Conservation (phyloP, 2,329 filamentous ascomycete species). For the Myotisia sp. region DNA sequence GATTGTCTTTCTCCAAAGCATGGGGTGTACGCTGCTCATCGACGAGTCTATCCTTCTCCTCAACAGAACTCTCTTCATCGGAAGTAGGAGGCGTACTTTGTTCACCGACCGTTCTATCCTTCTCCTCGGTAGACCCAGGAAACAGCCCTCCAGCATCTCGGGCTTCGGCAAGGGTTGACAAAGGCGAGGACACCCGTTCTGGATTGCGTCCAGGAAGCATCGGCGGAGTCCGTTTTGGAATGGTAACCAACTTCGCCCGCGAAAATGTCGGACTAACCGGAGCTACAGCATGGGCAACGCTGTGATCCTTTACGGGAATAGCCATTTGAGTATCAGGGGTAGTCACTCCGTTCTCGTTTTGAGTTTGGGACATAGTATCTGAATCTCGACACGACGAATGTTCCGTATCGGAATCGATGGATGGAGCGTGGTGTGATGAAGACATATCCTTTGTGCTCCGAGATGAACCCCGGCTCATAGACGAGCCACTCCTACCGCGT, state of each 20-base stretch:
- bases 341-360: background rate
- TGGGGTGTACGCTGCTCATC: too few relatives aligned
- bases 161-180: constrained; percentile 3
- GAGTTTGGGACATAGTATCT: background rate
- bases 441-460: constrained; percentile 5
- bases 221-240: constrained; percentile 57
- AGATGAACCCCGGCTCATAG: constrained; percentile 7
- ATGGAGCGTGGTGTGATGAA: background rate
- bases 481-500: constrained; percentile 3
- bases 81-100: too few relatives aligned
- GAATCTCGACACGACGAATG: constrained; percentile 1
- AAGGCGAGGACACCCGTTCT: constrained; percentile 13
- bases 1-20: too few relatives aligned
- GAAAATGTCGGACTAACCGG: constrained; percentile 54
- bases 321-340: background rate
- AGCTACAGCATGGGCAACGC: constrained; percentile 44
- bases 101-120: too few relatives aligned
- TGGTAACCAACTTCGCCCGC: constrained; percentile 68
- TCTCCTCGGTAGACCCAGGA: constrained; percentile 9
- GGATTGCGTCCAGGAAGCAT: constrained; percentile 66
- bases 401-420: constrained; percentile 1
- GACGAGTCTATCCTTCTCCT: too few relatives aligned
- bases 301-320: constrained; percentile 23
- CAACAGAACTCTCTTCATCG: too few relatives aligned
- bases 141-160: constrained; percentile 4